phyloP scores from a whole-genome alignment of 2,329 filamentous ascomycete species.

The Fusarium praegraminearum region DNA sequence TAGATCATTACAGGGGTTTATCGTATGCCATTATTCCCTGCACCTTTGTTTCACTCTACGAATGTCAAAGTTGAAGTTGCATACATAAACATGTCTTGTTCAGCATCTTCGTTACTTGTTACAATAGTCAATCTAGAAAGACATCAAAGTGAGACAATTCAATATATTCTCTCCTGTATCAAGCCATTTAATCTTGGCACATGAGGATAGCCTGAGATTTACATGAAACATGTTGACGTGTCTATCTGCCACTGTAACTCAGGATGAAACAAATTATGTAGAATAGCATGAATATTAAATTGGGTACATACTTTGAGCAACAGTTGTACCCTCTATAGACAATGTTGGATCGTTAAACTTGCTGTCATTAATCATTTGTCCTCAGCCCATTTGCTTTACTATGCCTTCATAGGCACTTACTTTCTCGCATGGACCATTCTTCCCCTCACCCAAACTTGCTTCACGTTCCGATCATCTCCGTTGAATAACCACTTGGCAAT shows the following conservation, averaged over 20 bases:
- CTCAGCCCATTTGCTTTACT: background rate
- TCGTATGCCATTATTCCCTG: background rate
- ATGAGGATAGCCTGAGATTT: background rate
- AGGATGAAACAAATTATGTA: background rate
- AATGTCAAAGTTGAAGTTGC: background rate
- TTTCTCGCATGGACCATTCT: conserved; percentile 73
- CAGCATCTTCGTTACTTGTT: background rate
- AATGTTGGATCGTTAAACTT: background rate
- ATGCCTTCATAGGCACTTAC: background rate
- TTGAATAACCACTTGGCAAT: conserved; percentile 95
- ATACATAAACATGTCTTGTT: background rate
- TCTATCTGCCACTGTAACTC: background rate
- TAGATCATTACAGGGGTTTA: conserved; percentile 5
- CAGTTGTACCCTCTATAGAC: background rate
- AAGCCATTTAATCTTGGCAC: background rate
- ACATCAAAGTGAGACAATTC: background rate
- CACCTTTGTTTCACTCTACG: background rate
- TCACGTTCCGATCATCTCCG: conserved; percentile 92
- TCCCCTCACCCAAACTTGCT: conserved; percentile 89
- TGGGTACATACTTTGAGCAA: background rate
- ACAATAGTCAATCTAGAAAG: background rate
- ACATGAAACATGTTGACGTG: background rate
- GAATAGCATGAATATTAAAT: conserved; percentile 5
- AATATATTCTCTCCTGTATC: background rate
- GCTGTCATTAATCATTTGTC: background rate